These are phyloP conservation scores for Epichloe sibirici DNA, from an alignment of 2,329 filamentous ascomycete species.

Conservation along the genomic window DNA sequence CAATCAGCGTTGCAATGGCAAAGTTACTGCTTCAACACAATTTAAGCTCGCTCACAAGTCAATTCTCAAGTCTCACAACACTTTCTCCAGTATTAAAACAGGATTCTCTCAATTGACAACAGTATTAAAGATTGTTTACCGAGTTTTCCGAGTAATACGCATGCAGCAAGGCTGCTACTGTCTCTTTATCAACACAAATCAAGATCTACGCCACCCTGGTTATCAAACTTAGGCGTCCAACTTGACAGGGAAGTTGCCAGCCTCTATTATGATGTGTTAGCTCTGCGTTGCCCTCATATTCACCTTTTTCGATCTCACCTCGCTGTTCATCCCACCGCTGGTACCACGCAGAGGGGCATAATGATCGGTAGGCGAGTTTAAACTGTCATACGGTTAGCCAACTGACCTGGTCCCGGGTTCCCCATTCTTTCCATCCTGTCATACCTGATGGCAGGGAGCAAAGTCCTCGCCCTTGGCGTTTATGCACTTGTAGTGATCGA, in stretches of 20 bases:
- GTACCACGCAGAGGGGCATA: conserved; percentile 93
- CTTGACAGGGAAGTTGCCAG: conserved; percentile 55
- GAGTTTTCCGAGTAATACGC: conserved; percentile 23
- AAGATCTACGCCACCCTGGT: conserved; percentile 11
- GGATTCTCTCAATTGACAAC: conserved; percentile 9
- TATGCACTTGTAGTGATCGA: conserved; percentile 99
- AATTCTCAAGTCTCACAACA: not conserved
- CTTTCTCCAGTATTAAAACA: conserved; percentile 3
- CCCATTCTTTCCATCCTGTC: conserved; percentile 7
- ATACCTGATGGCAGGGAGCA: conserved; percentile 89
- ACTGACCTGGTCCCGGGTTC: not conserved
- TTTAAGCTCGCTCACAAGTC: not conserved
- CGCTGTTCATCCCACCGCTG: conserved; percentile 95
- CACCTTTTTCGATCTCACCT: conserved; percentile 44
- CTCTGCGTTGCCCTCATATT: conserved; percentile 2
- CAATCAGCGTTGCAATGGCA: not conserved
- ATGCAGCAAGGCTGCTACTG: conserved; percentile 22
- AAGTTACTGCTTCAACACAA: not conserved
- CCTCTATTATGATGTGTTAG: conserved; percentile 35
- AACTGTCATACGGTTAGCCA: conserved; percentile 47
- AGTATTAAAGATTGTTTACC: conserved; percentile 17
- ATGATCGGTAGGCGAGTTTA: conserved; percentile 88
- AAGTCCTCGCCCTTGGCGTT: conserved; percentile 98
- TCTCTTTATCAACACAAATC: conserved; percentile 16
- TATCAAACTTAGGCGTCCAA: conserved; percentile 42